Evolutionary conservation across 1,284 basidiomycete species (phyloP), one percentile per base, ranked within the genome.

Genomic region (Ustilago crameri): DNA sequence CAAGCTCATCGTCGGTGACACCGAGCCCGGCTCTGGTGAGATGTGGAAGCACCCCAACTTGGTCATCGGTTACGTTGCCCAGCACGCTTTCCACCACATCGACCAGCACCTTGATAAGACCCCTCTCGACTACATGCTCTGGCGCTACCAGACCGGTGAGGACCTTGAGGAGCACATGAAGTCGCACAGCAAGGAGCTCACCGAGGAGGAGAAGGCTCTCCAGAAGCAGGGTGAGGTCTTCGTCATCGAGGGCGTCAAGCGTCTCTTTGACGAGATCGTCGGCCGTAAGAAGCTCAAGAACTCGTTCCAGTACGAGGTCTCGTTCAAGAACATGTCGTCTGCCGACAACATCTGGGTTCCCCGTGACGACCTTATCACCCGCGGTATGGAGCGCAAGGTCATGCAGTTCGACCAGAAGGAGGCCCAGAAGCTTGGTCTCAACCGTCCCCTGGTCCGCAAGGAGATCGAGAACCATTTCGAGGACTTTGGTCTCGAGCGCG

Each of bases 11-110:
- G 81, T 83, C 52, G 81, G 79, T 64, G 81, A 83, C 74, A 83
- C 80, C 27, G 81, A 83, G 76, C 77, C 81, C 56, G 70, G 67
- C 64, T 63, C 71, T 15, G 81, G 81, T 72, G 81, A 83, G 69
- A 58, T 80, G 51, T 83, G 81, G 81, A 82, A 82, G 76, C 80
- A 83, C 76, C 81, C 81, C 58, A 83, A 83, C 74, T 62, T 83
- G 76, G 81, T 83, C 72, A 82, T 83, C 47, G 81, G 81, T 30
- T 83, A 83, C 78, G 81, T 83, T 43, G 81, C 81, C 52, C 81
- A 83, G 75, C 81, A 83, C 78, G 81, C 81, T 15, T 83, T 83
- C 81, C 81, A 83, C 80, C 81, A 83, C 78, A 83, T 83, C 34
- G 81, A 83, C 80, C 79, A 83, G 75, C 81, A 83, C 75, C 75